These are phyloP conservation scores for Sphagnurus paluster DNA, from an alignment of 1,284 basidiomycete species.

Conservation along the genomic window DNA sequence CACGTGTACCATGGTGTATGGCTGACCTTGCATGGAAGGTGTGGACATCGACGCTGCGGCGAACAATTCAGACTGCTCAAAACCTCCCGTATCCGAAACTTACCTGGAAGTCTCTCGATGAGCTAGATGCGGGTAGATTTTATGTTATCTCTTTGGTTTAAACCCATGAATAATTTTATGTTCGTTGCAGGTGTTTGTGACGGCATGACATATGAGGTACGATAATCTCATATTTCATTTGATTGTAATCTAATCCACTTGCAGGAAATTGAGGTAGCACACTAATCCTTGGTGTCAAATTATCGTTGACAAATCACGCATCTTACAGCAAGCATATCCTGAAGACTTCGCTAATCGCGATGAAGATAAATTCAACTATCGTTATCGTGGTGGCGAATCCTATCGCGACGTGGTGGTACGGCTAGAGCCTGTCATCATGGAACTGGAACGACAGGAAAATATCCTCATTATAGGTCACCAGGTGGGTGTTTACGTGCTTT, in stretches of 20 bases:
- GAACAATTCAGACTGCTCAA: conserved; percentile 91
- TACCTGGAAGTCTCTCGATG: conserved; percentile 98
- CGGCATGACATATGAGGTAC: conserved; percentile 93
- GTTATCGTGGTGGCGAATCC: conserved; percentile 94
- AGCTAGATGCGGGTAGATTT: conserved; percentile 77
- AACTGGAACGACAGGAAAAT: conserved; percentile 96
- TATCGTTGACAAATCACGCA: background rate
- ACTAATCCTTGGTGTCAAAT: background rate
- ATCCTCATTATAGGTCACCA: conserved; percentile 98
- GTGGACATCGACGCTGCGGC: conserved; percentile 94
- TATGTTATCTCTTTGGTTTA: background rate
- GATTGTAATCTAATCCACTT: conserved; percentile 3
- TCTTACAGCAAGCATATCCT: conserved; percentile 81
- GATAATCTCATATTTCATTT: background rate
- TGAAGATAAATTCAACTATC: conserved; percentile 99
- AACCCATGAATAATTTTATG: background rate
- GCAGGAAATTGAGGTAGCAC: conserved; percentile 84
- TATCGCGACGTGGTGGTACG: conserved; percentile 96
- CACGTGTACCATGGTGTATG: background rate
- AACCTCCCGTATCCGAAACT: conserved; percentile 87
- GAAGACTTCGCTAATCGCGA: conserved; percentile 99
- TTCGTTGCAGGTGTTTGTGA: conserved; percentile 83
- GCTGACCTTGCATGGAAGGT: conserved; percentile 50
- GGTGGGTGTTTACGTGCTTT: conserved; percentile 35
- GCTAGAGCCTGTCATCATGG: conserved; percentile 98